Evolutionary conservation across 2,329 filamentous ascomycete genomes (phyloP), one percentile per base, ranked within the genome.

Genomic region (Mycosphaerella sp.): DNA sequence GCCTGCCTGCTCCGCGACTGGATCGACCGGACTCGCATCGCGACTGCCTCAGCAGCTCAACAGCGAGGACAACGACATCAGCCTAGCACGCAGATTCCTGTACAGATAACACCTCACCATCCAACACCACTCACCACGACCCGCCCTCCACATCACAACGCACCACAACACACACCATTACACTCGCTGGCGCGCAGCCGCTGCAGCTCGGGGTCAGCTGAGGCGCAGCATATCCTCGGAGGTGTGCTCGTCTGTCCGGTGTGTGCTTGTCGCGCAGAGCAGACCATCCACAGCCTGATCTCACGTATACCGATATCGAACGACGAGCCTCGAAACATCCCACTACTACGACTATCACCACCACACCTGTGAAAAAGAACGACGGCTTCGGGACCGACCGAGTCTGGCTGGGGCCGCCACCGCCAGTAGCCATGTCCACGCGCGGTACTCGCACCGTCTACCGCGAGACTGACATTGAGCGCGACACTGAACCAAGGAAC

Each of bases 381-480:
- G 12, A 2, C 32, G 6, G n/a, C 14, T 39, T 47, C 6, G 12
- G 18, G 34, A 18, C 13, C 36, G 36, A 30, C 43, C 2, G n/a
- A 30, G 10, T 32, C 43, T 27, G 35, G 35, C 44, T 37, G 44
- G 8, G 21, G 18, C 36, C 44, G 34, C 36, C 44, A 35, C 14
- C 28, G 37, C 21, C 37, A 30, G 45, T 36, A 35, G 27, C 14
- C 44, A 48, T 48, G 72, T 76, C 73, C 37, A 69, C 71, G 17
- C 59, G 63, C 34, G 62, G 62, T 28, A 61, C 59, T 41, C 60
- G 64, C 32, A 56, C 64, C 62, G 65, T 74, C 58, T 73, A 70
- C 64, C 71, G 66, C 54, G 72, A 75, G 62, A 65, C 68, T 52
- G 69, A 70, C 47, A 68, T 72, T 44, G 71, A 74, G 60, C 70